A percentile compares a stretch with the other conserved stretches of the same genome.
phyloP scores from a whole-genome alignment of 768 basidiomycete genomes.

The Russula sp. region DNA sequence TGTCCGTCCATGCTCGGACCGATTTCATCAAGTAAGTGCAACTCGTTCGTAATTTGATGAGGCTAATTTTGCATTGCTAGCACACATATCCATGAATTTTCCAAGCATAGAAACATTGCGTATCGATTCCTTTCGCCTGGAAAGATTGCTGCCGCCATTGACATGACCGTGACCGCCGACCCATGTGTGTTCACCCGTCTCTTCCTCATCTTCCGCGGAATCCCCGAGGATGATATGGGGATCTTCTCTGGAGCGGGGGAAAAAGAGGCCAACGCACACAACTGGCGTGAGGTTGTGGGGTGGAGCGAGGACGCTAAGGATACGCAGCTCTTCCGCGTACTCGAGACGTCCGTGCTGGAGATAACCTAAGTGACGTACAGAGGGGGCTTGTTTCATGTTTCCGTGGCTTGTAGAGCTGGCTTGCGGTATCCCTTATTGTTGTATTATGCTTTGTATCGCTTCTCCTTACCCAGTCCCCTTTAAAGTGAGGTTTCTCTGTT shows the following conservation, averaged over 20 bases:
- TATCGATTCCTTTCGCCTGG: conserved; percentile 80
- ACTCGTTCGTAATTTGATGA: conserved; percentile 4
- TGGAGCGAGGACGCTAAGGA: conserved; percentile 82
- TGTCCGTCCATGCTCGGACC: conserved; percentile 76
- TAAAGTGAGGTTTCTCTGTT: conserved; percentile 1
- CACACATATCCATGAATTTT: conserved; percentile 68
- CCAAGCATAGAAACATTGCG: conserved; percentile 77
- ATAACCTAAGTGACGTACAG: conserved; percentile 35
- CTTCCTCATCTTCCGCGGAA: conserved; percentile 80
- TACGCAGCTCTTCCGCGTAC: conserved; percentile 60
- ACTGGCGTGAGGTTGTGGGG: conserved; percentile 75
- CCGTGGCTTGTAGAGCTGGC: conserved; percentile 3
- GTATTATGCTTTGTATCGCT: conserved; percentile 17
- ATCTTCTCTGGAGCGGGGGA: conserved; percentile 73
- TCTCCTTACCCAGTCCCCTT: not conserved
- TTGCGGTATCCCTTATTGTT: conserved; percentile 17
- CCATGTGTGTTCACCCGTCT: conserved; percentile 77
- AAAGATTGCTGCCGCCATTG: conserved; percentile 78
- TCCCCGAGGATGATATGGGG: conserved; percentile 72
- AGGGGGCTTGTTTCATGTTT: not conserved
- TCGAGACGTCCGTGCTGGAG: conserved; percentile 77
- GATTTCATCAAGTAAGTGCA: conserved; percentile 68
- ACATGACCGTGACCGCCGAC: conserved; percentile 76
- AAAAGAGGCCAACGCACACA: conserved; percentile 74
- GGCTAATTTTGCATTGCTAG: conserved; percentile 30